Evolutionary conservation across 2,329 filamentous ascomycete species (phyloP).

Genomic region (Penicillium corylophilum): DNA sequence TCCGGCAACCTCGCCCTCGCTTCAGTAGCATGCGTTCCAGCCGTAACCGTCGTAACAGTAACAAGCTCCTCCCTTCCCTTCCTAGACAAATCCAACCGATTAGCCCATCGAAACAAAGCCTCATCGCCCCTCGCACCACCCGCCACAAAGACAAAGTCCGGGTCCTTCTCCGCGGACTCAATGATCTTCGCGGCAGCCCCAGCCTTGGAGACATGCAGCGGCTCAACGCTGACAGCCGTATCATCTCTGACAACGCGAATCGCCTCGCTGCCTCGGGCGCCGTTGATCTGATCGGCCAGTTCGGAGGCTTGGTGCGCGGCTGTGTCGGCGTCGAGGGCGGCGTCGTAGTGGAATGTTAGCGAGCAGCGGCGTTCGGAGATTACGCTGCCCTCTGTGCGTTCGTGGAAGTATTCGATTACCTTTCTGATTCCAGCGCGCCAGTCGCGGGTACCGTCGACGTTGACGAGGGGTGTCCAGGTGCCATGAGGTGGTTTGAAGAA

Average conservation of each 20-base stretch:
- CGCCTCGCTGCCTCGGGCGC: slow-evolving; percentile 76
- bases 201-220: slow-evolving; percentile 80
- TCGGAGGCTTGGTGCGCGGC: slow-evolving; percentile 82
- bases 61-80: background rate
- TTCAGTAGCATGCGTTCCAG: slow-evolving; percentile 81
- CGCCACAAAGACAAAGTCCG: slow-evolving; percentile 84
- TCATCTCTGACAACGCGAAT: slow-evolving; percentile 82
- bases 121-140: slow-evolving; percentile 89
- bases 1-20: slow-evolving; percentile 79
- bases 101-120: slow-evolving; percentile 91
- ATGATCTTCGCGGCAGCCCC: slow-evolving; percentile 74
- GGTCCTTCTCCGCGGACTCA: slow-evolving; percentile 54
- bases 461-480: slow-evolving; percentile 73
- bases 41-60: slow-evolving; percentile 67
- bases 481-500: slow-evolving; percentile 69
- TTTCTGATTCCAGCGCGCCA: slow-evolving; percentile 82
- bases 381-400: slow-evolving; percentile 80
- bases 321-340: slow-evolving; percentile 70
- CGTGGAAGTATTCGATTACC: slow-evolving; percentile 83
- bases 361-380: slow-evolving; percentile 86
- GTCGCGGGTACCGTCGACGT: slow-evolving; percentile 64
- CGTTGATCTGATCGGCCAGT: slow-evolving; percentile 90
- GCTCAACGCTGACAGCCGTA: slow-evolving; percentile 77
- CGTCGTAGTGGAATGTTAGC: slow-evolving; percentile 81
- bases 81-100: slow-evolving; percentile 54